These are phyloP conservation scores for Lavandula angustifolia DNA, from an alignment of 257 asterid genomes.

Conservation along the genomic window DNA sequence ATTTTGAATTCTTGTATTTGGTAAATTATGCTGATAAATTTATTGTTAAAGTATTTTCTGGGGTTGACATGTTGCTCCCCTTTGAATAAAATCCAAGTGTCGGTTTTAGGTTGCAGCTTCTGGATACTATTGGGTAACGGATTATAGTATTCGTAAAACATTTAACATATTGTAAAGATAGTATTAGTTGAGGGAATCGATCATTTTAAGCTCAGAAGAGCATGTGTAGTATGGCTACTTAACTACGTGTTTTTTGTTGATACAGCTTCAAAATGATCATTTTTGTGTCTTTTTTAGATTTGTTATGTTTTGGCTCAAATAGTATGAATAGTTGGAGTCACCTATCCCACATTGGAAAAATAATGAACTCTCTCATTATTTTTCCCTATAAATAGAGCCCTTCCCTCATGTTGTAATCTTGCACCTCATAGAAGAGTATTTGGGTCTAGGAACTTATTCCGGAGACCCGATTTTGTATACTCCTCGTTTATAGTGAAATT, in stretches of 20 bases:
- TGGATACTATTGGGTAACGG: not conserved
- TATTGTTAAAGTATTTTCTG: not conserved
- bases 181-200: constrained; percentile 7
- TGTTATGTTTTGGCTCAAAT: too few relatives aligned
- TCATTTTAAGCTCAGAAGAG: constrained; percentile 3
- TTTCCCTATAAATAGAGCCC: too few relatives aligned
- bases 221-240: constrained; percentile 6
- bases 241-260: not conserved
- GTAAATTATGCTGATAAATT: not conserved
- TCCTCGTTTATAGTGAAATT: too few relatives aligned
- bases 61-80: not conserved
- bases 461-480: too few relatives aligned
- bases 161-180: constrained; percentile 15
- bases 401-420: too few relatives aligned
- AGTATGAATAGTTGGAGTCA: too few relatives aligned
- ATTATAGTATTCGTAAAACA: constrained; percentile 7
- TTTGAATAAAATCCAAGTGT: constrained; percentile 7
- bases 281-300: constrained; percentile 5
- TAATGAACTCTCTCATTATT: too few relatives aligned
- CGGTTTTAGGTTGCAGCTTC: not conserved
- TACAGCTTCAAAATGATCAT: constrained; percentile 16
- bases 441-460: too few relatives aligned
- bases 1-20: constrained; percentile 7
- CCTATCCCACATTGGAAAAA: too few relatives aligned
- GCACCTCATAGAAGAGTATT: too few relatives aligned